Evolutionary conservation across 225 moss, liverwort and hornwort species (phyloP).

Genomic region (Asterella californica): DNA sequence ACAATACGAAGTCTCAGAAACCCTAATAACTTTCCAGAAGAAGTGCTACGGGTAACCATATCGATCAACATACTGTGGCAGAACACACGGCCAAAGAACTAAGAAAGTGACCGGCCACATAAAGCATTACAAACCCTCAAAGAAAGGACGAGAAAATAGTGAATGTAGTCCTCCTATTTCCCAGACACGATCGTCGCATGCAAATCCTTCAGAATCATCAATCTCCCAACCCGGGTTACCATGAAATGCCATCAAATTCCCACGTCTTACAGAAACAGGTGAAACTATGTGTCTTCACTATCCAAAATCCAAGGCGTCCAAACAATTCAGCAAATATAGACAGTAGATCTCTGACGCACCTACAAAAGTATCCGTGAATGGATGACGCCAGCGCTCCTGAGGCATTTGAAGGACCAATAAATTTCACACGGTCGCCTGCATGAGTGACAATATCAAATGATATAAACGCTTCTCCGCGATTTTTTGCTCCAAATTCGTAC

Average conservation of each 20-base stretch:
- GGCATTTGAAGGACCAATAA: constrained; percentile 69
- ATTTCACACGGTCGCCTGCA: constrained; percentile 87
- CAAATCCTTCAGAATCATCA: background rate
- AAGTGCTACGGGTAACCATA: too few species aligned
- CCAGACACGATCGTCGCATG: background rate
- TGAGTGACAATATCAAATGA: background rate
- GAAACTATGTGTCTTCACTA: background rate
- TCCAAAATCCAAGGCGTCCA: background rate
- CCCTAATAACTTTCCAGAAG: too few species aligned
- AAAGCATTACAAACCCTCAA: too few species aligned
- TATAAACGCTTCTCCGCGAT: background rate
- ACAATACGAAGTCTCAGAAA: too few species aligned
- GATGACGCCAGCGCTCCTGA: constrained; percentile 48
- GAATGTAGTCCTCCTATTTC: background rate
- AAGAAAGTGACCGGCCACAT: too few species aligned
- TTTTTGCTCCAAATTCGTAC: background rate
- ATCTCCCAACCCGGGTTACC: background rate
- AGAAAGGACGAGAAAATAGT: background rate
- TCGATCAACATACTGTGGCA: too few species aligned
- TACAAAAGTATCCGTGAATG: constrained; percentile 53
- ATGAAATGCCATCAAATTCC: background rate
- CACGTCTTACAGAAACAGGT: background rate
- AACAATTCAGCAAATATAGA: background rate
- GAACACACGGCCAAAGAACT: too few species aligned
- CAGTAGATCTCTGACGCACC: constrained; percentile 26